These are phyloP conservation scores for Pyrus hybrid DNA, from an alignment of 331 rosid species.

Conservation along the genomic window DNA sequence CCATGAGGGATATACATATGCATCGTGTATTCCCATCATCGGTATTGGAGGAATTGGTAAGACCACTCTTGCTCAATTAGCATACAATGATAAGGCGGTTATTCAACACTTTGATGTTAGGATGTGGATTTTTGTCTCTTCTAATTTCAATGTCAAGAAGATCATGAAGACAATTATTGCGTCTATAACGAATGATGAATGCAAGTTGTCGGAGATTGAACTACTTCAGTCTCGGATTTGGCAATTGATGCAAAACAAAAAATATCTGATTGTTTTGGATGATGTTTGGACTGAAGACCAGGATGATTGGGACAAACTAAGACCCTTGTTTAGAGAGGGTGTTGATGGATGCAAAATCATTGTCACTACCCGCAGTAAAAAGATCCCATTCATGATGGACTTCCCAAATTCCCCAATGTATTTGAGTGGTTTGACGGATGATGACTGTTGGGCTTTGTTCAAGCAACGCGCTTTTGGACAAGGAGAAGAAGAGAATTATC, in stretches of 20 bases:
- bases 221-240: neutral
- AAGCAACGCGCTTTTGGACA: constrained; percentile 10
- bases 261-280: constrained; percentile 17
- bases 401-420: neutral
- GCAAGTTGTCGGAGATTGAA: constrained; percentile 1
- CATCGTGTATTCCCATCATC: neutral
- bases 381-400: constrained; percentile 3
- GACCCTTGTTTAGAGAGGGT: neutral
- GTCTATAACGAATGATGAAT: neutral
- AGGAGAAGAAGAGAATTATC: neutral
- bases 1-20: neutral
- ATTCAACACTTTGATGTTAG: neutral
- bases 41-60: neutral
- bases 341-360: constrained; percentile 1
- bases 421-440: neutral
- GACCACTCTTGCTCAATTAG: neutral
- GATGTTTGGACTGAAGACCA: constrained; percentile 25
- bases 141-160: constrained; percentile 2
- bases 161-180: constrained; percentile 1
- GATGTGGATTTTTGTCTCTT: constrained; percentile 13
- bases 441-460: constrained; percentile 22
- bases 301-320: constrained; percentile 15
- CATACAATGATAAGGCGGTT: neutral
- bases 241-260: neutral
- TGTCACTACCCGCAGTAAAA: constrained; percentile 16